Percentiles rank a stretch among this genome's conserved stretches.
Evolutionary conservation across 768 basidiomycete species (phyloP).

Genomic region (Kwoniella newhampshirensis): DNA sequence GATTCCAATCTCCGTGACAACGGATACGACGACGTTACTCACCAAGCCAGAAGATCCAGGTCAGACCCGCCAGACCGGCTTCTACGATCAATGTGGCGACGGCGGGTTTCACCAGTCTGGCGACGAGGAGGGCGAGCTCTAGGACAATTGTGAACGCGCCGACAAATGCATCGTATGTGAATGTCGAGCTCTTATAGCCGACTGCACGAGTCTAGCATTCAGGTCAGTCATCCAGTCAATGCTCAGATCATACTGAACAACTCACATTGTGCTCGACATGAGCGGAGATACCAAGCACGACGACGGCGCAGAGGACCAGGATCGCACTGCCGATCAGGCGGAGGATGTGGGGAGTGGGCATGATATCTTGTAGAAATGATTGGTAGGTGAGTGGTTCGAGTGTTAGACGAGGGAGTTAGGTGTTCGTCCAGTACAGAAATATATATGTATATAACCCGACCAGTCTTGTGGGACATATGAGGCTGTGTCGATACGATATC

Average conservation of each 20-base stretch:
- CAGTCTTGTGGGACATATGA: too few relatives aligned
- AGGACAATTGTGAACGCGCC: constrained; percentile 36
- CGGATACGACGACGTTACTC: too few relatives aligned
- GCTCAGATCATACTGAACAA: neutral
- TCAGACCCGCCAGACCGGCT: neutral
- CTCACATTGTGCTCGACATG: constrained; percentile 37
- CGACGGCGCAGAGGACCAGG: constrained; percentile 20
- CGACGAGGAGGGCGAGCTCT: constrained; percentile 13
- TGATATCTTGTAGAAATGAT: constrained; percentile 8
- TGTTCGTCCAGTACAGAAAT: too few relatives aligned
- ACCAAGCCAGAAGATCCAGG: constrained; percentile 41
- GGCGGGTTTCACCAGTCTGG: neutral
- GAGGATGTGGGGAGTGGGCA: constrained; percentile 9
- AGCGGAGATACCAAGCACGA: constrained; percentile 36
- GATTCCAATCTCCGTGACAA: too few relatives aligned
- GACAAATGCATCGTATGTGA: constrained; percentile 36
- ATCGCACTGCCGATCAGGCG: constrained; percentile 15
- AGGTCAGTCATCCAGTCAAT: neutral
- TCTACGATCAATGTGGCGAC: constrained; percentile 6
- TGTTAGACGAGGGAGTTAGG: too few relatives aligned
- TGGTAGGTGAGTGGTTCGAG: too few relatives aligned
- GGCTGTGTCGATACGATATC: too few relatives aligned
- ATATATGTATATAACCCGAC: too few relatives aligned
- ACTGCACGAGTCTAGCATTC: constrained; percentile 25
- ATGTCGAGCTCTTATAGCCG: constrained; percentile 21